Percentiles rank a stretch among this genome's conserved stretches.
Evolutionary conservation across 2,329 filamentous ascomycete species (phyloP).

Genomic region (Fusarium sp.): DNA sequence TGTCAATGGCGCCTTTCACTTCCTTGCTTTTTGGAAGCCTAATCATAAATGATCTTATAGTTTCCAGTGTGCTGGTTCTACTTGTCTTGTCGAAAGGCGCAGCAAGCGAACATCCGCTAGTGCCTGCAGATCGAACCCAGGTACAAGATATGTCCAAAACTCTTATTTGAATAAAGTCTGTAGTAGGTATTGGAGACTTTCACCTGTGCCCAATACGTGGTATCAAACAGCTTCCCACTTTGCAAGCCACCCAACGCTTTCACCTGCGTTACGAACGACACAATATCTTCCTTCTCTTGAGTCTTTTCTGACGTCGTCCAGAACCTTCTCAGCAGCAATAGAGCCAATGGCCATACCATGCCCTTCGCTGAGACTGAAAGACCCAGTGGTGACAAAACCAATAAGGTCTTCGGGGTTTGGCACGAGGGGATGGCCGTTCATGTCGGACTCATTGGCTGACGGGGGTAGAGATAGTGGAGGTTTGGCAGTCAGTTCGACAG

Average conservation of each 20-base stretch:
- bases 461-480: conserved; percentile 50
- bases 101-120: not conserved
- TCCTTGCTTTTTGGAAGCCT: conserved; percentile 3
- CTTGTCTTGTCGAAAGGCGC: conserved; percentile 21
- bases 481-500: conserved; percentile 60
- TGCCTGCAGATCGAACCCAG: conserved; percentile 4
- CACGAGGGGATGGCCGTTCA: conserved; percentile 71
- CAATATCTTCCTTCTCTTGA: conserved; percentile 69
- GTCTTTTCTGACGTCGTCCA: conserved; percentile 50
- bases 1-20: conserved; percentile 49
- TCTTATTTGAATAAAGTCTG: not conserved
- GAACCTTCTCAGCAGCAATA: conserved; percentile 70
- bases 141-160: not conserved
- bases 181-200: not conserved
- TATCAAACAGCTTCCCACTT: conserved; percentile 75
- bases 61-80: conserved; percentile 24
- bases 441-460: conserved; percentile 51
- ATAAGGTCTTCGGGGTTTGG: conserved; percentile 81
- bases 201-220: not conserved
- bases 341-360: conserved; percentile 80
- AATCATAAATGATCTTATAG: not conserved
- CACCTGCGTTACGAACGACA: conserved; percentile 84
- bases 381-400: conserved; percentile 90
- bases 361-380: conserved; percentile 83
- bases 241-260: conserved; percentile 81